Percentiles rank a stretch among this genome's conserved stretches.
Conservation (phyloP, 345 rosid genomes). For the Salix purpurea region DNA sequence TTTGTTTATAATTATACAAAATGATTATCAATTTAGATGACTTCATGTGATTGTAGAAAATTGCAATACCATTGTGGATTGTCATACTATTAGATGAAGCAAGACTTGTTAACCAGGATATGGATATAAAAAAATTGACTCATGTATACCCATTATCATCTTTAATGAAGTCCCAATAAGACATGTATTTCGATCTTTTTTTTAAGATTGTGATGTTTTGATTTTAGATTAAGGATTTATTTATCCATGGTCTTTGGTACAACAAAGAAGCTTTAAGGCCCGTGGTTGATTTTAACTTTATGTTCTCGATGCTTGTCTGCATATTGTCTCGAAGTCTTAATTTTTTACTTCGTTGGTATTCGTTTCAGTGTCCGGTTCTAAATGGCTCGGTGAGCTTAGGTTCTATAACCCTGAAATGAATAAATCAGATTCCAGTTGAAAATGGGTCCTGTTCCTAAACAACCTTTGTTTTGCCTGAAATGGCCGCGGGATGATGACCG, state of each 20-base stretch:
- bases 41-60: too few species aligned
- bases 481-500: slow-evolving; percentile 71
- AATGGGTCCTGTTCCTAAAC: slow-evolving; percentile 25
- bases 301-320: neutral
- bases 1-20: too few species aligned
- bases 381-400: neutral
- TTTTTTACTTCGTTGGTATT: neutral
- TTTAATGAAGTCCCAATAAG: too few species aligned
- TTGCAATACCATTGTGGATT: too few species aligned
- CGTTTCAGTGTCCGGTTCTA: neutral
- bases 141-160: too few species aligned
- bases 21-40: too few species aligned
- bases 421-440: neutral
- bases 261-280: neutral
- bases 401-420: neutral
- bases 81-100: too few species aligned
- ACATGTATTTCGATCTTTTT: too few species aligned
- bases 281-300: neutral
- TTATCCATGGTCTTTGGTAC: neutral
- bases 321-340: neutral
- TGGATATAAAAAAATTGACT: too few species aligned
- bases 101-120: too few species aligned
- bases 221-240: neutral
- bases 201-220: too few species aligned
- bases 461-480: slow-evolving; percentile 57